Conservation (phyloP, 345 rosid species). For the Corymbia maculata region DNA sequence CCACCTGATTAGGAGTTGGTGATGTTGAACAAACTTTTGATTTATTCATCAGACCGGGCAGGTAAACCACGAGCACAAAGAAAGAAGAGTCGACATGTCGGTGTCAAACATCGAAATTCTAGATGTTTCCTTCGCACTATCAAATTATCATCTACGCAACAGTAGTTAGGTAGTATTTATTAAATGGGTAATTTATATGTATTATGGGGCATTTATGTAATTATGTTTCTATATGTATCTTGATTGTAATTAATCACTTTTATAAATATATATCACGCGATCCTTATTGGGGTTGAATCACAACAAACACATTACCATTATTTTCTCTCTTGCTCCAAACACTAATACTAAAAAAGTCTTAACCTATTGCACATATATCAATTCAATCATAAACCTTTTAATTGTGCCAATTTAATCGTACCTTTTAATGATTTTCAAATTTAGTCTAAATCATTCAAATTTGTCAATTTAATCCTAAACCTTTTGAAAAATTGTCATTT, state of each 20-base stretch:
- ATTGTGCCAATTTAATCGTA: background rate
- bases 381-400: background rate
- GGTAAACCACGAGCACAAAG: background rate
- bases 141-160: background rate
- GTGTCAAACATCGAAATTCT: background rate
- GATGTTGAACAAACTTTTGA: background rate
- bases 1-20: background rate
- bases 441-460: too few species aligned
- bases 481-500: too few species aligned
- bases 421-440: too few species aligned
- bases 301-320: background rate
- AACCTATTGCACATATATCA: rapidly evolving
- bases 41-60: background rate
- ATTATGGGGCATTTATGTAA: background rate
- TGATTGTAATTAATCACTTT: background rate
- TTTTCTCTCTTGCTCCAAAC: background rate
- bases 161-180: background rate
- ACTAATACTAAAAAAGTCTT: background rate
- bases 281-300: background rate
- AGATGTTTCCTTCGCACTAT: background rate
- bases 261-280: background rate
- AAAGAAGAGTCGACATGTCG: background rate
- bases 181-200: background rate
- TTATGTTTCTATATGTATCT: background rate
- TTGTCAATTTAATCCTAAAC: background rate